Conservation (phyloP, 2,329 filamentous ascomycete genomes). For the Fragosphaeria purpurea region DNA sequence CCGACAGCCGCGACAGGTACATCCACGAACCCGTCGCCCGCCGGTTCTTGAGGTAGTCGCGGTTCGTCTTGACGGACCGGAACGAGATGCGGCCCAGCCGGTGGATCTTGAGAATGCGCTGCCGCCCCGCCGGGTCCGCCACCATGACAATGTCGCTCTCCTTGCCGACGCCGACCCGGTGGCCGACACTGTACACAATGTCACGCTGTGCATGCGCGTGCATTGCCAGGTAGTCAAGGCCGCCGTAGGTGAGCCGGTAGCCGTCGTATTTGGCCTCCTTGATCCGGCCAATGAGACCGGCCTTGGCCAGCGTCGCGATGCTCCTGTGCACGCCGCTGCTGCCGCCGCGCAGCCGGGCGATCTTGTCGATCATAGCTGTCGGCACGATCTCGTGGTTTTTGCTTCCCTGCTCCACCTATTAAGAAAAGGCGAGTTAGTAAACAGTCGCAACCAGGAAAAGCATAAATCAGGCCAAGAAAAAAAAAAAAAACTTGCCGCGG, state of each 20-base stretch:
- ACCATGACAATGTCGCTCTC: constrained; percentile 96
- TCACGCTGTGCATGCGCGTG: constrained; percentile 76
- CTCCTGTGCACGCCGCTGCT: constrained; percentile 70
- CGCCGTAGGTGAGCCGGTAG: constrained; percentile 92
- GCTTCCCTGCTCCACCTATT: constrained; percentile 80
- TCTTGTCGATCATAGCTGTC: constrained; percentile 74
- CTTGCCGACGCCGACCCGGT: constrained; percentile 91
- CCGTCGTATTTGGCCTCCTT: constrained; percentile 97
- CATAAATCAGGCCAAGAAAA: background rate
- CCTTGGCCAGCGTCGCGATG: constrained; percentile 87
- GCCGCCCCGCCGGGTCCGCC: constrained; percentile 64
- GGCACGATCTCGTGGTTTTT: constrained; percentile 97
- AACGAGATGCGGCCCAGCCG: constrained; percentile 92
- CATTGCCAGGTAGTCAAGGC: constrained; percentile 92
- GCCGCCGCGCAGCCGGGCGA: constrained; percentile 70
- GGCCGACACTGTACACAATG: constrained; percentile 83
- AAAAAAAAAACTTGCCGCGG: constrained; percentile 55
- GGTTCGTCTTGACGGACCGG: constrained; percentile 88
- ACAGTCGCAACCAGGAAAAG: constrained; percentile 10
- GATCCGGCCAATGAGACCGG: constrained; percentile 78
- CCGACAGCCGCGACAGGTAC: constrained; percentile 90
- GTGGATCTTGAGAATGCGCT: constrained; percentile 90
- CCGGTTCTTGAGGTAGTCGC: constrained; percentile 79
- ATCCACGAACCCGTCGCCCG: constrained; percentile 74
- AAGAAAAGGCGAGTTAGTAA: constrained; percentile 22